A percentile compares a stretch with the other conserved stretches of the same genome.
These are phyloP conservation scores for Beta macrorhiza DNA, from an alignment of 179 eudicot species.

Conservation along the genomic window DNA sequence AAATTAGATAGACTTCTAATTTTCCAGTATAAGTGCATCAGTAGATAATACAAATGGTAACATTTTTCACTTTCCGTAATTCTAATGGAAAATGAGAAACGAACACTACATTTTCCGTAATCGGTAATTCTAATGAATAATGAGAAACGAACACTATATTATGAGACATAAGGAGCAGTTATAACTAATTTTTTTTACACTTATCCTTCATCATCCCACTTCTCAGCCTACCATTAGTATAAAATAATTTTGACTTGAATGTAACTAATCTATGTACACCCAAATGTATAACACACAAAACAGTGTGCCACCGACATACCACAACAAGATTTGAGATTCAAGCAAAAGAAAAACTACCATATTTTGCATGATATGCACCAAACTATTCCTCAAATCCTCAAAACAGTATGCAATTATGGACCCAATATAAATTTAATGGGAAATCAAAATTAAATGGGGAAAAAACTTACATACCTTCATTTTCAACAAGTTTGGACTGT, in stretches of 20 bases:
- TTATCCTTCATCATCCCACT: not conserved
- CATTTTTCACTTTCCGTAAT: no score
- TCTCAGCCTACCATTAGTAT: not conserved
- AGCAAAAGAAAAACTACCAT: not conserved
- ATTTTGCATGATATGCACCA: not conserved
- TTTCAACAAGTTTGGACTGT: slow-evolving; percentile 22
- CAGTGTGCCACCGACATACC: not conserved
- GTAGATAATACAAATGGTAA: no score
- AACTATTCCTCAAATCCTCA: not conserved
- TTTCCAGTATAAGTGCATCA: no score
- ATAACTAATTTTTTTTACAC: not conserved
- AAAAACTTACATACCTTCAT: slow-evolving; percentile 24
- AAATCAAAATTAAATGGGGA: not conserved
- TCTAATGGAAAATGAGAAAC: no score
- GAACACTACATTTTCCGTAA: no score
- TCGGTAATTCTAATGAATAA: no score
- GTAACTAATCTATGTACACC: no score
- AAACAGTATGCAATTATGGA: not conserved
- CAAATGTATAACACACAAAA: no score
- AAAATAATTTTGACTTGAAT: no score
- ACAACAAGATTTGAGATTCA: slow-evolving; percentile 1
- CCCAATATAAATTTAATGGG: not conserved
- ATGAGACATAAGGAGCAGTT: no score
- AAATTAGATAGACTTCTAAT: no score
- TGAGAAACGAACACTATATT: no score